Base-by-base conservation (phyloP, 805 yeast genomes). In the Suhomyces vadensis region DNA sequence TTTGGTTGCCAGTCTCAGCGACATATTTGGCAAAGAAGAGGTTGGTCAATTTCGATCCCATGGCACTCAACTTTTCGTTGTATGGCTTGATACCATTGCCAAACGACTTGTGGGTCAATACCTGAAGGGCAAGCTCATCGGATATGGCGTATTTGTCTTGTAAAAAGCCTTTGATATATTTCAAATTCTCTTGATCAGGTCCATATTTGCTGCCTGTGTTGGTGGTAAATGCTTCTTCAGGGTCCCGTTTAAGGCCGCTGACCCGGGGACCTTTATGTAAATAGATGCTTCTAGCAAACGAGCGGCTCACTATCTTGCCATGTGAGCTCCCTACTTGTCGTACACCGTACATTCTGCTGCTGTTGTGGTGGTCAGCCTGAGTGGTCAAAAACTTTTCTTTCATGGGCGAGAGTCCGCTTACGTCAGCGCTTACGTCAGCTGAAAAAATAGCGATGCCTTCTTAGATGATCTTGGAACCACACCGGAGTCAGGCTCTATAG, bases 81-180 rank as follows among this genome's bases (percentile, higher is more conserved):
- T 87, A 88, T 6, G 97, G 97, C 55, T 83, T 81, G 50, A 78
- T 72, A 7, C 96, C 97, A 67, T 88, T 95, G 4, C 95, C 95
- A 73, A 90, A 92, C 17, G 96, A 87, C 69, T 92, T 92, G 69
- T 92, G 97, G 5, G 97, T 91, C 56, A 91, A 70, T 31, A 87
- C 82, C 68, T 92, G 98, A 49, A 89, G 71, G 17, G 85, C 67
- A 46, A 85, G 53, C 5, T 75, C 74, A 55, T 87, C 85, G 4
- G 84, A 73, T 33, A 91, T 69, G 33, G 71, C 52, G 56, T 73
- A 82, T 48, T 76, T 71, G 17, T 69, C 70, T 16, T 57, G 48
- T 43, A 85, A 64, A 51, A 81, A 79, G 22, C 54, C 48, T 55
- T 79, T 78, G 42, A 83, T 63, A 23, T 73, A 68, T 41, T 62